Evolutionary conservation across 1,284 basidiomycete genomes (phyloP), one percentile per base, ranked within the genome.

Genomic region (Cutaneotrichosporon spelunceum): DNA sequence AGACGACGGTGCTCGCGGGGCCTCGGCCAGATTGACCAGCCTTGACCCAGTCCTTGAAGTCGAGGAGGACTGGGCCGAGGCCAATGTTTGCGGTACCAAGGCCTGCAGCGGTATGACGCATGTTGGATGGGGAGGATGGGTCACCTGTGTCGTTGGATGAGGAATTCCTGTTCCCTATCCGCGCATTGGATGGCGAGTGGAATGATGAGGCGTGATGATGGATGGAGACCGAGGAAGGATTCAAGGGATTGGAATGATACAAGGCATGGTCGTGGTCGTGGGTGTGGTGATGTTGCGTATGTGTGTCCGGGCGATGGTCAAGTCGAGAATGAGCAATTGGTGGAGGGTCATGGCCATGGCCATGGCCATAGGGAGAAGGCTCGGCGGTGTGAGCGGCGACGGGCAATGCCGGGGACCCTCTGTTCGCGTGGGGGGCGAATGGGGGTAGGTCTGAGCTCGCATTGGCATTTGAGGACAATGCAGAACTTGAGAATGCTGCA

Each of bases 41-140:
- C 59, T 63, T 66, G 53, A 66, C 62, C 65, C 65, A 66, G 59
- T 66, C 65, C 47, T 66, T 66, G 27, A 66, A 66, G 50, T 66
- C 65, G n/a, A 66, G 62, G n/a, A 62, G 65, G 24, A 59, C 60
- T 11, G 61, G 62, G 14, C 65, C 65, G 21, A 66, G 54, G 5
- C 65, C 65, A 9, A 66, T 62, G 10, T 47, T 45, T 9, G 59
- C 59, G 2, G 59, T 53, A 23, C 62, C 59, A 11, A 64, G 50
- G 2, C 59, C 62, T 9, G 24, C 59, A 14, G 39, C 33, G 11
- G 30, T 52, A 14, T 13, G 36, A 36, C 53, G 59, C 55, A 45
- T 44, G 39, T 44, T 45, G n/a, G 58, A 47, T 4, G 27, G 36
- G 11, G 45, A 24, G 14, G 34, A 47, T 21, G 36, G 53, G 26